phyloP scores from a whole-genome alignment of 2,329 filamentous ascomycete species.

The Xylariaceae sp. region DNA sequence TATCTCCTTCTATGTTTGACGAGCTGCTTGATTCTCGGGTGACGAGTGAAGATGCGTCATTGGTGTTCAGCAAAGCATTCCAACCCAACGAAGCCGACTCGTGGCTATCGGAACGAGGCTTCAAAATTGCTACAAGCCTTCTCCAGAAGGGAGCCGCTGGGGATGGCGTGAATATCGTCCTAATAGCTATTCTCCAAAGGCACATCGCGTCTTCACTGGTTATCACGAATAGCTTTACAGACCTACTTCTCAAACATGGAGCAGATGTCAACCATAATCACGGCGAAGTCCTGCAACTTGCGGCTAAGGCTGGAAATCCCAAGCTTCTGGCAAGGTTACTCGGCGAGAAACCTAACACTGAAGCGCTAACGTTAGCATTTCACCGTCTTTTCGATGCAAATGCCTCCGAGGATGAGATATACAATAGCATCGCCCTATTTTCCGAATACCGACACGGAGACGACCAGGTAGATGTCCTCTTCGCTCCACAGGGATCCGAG shows the following conservation, averaged over 20 bases:
- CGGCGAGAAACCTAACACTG: conserved; percentile 44
- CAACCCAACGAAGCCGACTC: conserved; percentile 34
- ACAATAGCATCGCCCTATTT: conserved; percentile 50
- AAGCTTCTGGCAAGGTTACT: conserved; percentile 49
- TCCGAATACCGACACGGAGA: conserved; percentile 46
- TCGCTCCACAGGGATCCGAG: conserved; percentile 37
- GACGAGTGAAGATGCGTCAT: conserved; percentile 40
- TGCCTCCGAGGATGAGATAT: conserved; percentile 45
- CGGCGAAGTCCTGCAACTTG: conserved; percentile 51
- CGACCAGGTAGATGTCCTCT: conserved; percentile 48
- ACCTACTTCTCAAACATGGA: conserved; percentile 38
- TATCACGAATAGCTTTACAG: conserved; percentile 44
- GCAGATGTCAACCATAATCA: conserved; percentile 48
- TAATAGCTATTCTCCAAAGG: conserved; percentile 44
- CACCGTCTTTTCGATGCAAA: conserved; percentile 52
- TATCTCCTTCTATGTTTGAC: conserved; percentile 36
- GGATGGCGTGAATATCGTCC: conserved; percentile 41
- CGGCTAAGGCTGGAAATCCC: conserved; percentile 48
- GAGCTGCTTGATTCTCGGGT: conserved; percentile 42
- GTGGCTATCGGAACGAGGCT: conserved; percentile 47
- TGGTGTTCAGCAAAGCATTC: conserved; percentile 44
- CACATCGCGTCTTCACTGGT: conserved; percentile 35
- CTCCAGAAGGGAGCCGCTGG: conserved; percentile 47
- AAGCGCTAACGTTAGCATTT: conserved; percentile 50
- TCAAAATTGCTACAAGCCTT: conserved; percentile 45